Percentiles rank a stretch among this genome's conserved stretches.
phyloP scores from a whole-genome alignment of 768 basidiomycete genomes.

The Hygrophoropsis aurantiaca region DNA sequence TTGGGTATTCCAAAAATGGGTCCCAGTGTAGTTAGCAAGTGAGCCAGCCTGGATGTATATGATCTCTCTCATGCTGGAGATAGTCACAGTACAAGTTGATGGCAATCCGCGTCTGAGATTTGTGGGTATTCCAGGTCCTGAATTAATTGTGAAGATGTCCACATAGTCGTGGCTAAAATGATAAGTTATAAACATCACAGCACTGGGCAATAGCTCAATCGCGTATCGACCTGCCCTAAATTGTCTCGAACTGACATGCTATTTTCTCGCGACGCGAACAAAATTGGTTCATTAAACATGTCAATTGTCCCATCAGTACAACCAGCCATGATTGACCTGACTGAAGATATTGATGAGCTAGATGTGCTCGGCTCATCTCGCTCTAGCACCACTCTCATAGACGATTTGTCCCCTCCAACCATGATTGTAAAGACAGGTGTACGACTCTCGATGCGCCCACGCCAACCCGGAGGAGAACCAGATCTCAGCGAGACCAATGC shows the following conservation, averaged over 20 bases:
- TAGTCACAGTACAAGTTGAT: too few relatives aligned
- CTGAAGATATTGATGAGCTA: slow-evolving; percentile 22
- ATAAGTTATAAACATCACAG: too few relatives aligned
- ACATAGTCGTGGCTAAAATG: too few relatives aligned
- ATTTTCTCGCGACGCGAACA: too few relatives aligned
- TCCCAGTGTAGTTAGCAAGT: slow-evolving; percentile 65
- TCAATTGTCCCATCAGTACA: too few relatives aligned
- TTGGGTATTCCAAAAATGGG: slow-evolving; percentile 84
- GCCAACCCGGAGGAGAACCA: not conserved
- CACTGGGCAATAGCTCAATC: too few relatives aligned
- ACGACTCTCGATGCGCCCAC: slow-evolving; percentile 10
- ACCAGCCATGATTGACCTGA: not conserved
- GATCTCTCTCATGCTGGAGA: slow-evolving; percentile 76
- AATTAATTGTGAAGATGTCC: too few relatives aligned
- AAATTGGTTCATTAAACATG: too few relatives aligned
- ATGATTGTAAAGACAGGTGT: slow-evolving; percentile 1
- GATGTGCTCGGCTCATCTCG: slow-evolving; percentile 25
- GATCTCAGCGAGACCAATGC: not conserved
- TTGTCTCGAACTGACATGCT: too few relatives aligned
- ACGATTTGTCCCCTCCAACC: slow-evolving; percentile 23
- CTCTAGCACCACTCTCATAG: slow-evolving; percentile 27
- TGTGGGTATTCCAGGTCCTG: too few relatives aligned
- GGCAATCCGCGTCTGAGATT: too few relatives aligned
- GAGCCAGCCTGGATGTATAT: slow-evolving; percentile 75
- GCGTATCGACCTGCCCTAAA: too few relatives aligned